These are phyloP conservation scores for Aegilops speltoides DNA, from an alignment of 176 grass and related monocot genomes.

Conservation along the genomic window DNA sequence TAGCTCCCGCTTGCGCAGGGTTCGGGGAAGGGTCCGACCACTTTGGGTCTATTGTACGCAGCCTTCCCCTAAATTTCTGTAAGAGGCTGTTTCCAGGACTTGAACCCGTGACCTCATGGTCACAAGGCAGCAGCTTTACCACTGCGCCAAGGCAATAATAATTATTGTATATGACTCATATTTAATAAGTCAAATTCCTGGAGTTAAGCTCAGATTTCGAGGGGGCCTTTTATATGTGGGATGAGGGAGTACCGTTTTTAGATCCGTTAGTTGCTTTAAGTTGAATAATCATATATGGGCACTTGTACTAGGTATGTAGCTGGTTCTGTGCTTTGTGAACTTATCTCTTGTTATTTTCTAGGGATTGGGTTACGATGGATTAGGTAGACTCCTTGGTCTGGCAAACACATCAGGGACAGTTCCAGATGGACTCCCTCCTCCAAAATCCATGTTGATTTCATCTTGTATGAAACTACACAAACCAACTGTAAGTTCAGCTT, in stretches of 20 bases:
- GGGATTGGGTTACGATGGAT: constrained; percentile 64
- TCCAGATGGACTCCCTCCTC: constrained; percentile 74
- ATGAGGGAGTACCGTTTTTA: neutral
- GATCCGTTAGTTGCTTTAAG: neutral
- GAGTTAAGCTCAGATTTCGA: neutral
- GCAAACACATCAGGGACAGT: constrained; percentile 62
- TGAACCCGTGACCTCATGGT: no score
- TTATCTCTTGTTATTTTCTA: constrained; percentile 28
- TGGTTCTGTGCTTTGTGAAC: constrained; percentile 14
- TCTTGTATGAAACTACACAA: constrained; percentile 61
- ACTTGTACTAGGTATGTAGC: constrained; percentile 7
- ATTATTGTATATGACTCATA: neutral
- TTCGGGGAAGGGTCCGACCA: no score
- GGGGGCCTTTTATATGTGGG: neutral
- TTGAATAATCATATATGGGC: constrained; percentile 16
- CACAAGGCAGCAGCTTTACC: no score
- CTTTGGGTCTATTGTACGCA: no score
- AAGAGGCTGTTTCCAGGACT: no score
- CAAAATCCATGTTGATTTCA: constrained; percentile 61
- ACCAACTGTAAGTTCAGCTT: constrained; percentile 64
- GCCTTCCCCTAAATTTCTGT: no score
- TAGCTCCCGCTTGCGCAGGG: no score
- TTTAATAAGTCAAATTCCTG: neutral
- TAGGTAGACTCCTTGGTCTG: constrained; percentile 74
- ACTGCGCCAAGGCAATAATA: no score